phyloP scores from a whole-genome alignment of 345 rosid genomes.

The Euphorbia pulcherrima region DNA sequence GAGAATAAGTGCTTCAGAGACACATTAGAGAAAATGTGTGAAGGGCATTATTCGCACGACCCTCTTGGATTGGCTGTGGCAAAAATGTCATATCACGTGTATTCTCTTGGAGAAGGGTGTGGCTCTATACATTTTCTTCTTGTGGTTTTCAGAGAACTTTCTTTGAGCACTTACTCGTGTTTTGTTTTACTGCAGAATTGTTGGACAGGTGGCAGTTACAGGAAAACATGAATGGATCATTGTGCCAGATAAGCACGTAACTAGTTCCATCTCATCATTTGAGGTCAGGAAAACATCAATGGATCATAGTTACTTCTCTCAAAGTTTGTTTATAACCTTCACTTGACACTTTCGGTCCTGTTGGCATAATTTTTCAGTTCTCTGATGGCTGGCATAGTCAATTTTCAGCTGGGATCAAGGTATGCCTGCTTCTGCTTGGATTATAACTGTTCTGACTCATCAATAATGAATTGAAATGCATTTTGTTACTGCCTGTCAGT shows the following conservation, averaged over 20 bases:
- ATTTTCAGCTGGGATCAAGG: constrained; percentile 75
- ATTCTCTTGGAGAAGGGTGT: constrained; percentile 93
- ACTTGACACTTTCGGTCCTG: background rate
- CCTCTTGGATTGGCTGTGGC: constrained; percentile 75
- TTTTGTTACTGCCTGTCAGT: background rate
- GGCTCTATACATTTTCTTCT: constrained; percentile 19
- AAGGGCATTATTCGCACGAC: constrained; percentile 40
- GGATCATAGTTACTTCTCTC: background rate
- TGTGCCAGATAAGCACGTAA: constrained; percentile 45
- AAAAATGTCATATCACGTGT: constrained; percentile 80
- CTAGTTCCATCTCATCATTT: constrained; percentile 40
- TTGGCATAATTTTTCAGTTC: constrained; percentile 44
- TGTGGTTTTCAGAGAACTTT: background rate
- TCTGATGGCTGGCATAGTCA: constrained; percentile 80
- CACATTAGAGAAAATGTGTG: constrained; percentile 34
- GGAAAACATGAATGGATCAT: constrained; percentile 75
- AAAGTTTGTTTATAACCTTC: background rate
- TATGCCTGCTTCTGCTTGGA: constrained; percentile 29
- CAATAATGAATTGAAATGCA: background rate
- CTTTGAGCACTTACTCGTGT: background rate
- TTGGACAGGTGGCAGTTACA: constrained; percentile 79
- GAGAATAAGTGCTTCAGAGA: constrained; percentile 38
- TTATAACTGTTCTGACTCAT: background rate
- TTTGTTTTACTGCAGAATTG: constrained; percentile 66
- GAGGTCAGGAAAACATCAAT: constrained; percentile 44